Evolutionary conservation across 805 yeast species (phyloP).

Genomic region (Saccharomycopsis babjevae): DNA sequence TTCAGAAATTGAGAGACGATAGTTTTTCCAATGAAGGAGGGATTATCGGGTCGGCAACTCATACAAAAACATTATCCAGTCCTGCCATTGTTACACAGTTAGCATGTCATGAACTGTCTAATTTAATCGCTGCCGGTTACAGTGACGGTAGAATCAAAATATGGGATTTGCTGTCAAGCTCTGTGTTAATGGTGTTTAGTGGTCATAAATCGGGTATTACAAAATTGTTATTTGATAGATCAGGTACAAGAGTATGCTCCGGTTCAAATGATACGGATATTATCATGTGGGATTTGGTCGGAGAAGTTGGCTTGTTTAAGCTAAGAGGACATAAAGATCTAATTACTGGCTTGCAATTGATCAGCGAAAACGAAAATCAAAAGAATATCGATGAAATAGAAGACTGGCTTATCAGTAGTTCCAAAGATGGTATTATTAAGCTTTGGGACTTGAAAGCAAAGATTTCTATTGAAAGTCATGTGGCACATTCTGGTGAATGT

Average conservation of each 20-base stretch:
- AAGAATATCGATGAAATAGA: slow-evolving; percentile 39
- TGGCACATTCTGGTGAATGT: slow-evolving; percentile 89
- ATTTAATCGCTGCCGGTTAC: slow-evolving; percentile 80
- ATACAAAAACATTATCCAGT: slow-evolving; percentile 49
- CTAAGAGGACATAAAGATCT: slow-evolving; percentile 83
- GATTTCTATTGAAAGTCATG: slow-evolving; percentile 89
- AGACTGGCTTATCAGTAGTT: slow-evolving; percentile 63
- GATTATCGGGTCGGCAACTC: slow-evolving; percentile 53
- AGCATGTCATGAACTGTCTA: slow-evolving; percentile 49
- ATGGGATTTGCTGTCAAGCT: slow-evolving; percentile 80
- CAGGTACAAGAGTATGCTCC: slow-evolving; percentile 77
- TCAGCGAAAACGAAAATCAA: slow-evolving; percentile 24
- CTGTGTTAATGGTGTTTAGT: slow-evolving; percentile 68
- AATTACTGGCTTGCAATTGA: slow-evolving; percentile 63
- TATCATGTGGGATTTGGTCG: slow-evolving; percentile 90
- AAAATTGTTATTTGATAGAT: slow-evolving; percentile 54
- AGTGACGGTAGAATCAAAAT: slow-evolving; percentile 80
- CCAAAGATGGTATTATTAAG: slow-evolving; percentile 87
- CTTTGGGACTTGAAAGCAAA: slow-evolving; percentile 87
- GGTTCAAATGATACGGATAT: slow-evolving; percentile 82
- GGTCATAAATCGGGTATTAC: slow-evolving; percentile 89
- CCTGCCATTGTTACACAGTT: slow-evolving; percentile 56
- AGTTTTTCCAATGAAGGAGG: not conserved
- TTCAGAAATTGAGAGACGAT: slow-evolving; percentile 49
- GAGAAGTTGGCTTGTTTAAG: slow-evolving; percentile 81